phyloP scores from a whole-genome alignment of 2,329 filamentous ascomycete genomes.

The Fusarium graminum region DNA sequence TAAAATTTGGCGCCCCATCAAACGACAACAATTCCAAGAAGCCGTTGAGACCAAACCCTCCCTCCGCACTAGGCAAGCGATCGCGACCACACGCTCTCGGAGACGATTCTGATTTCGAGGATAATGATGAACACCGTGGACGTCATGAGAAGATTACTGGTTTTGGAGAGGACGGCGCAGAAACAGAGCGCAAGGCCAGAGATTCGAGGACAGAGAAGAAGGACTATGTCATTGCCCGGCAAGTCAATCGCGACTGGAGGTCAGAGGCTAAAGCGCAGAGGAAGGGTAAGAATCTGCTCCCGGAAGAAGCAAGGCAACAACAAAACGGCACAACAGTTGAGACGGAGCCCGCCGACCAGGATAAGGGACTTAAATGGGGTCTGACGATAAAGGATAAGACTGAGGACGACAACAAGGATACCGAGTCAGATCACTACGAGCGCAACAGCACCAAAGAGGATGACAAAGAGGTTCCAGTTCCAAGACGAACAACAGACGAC shows the following conservation, averaged over 20 bases:
- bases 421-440: conserved; percentile 16
- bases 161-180: conserved; percentile 61
- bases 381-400: conserved; percentile 62
- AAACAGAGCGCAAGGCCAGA: conserved; percentile 56
- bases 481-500: conserved; percentile 56
- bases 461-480: conserved; percentile 10
- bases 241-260: conserved; percentile 74
- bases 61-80: conserved; percentile 64
- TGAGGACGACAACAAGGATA: conserved; percentile 65
- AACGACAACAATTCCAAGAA: conserved; percentile 50
- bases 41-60: conserved; percentile 52
- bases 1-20: conserved; percentile 59
- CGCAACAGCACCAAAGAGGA: conserved; percentile 22
- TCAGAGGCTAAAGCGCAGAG: conserved; percentile 63
- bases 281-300: conserved; percentile 68
- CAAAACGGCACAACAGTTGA: conserved; percentile 53
- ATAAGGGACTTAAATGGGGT: conserved; percentile 69
- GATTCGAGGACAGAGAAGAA: conserved; percentile 48
- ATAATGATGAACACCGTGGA: conserved; percentile 50
- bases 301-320: conserved; percentile 65
- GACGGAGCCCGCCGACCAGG: conserved; percentile 59
- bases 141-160: conserved; percentile 64
- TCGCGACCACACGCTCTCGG: conserved; percentile 59
- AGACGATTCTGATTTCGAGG: conserved; percentile 60
- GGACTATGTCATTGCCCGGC: conserved; percentile 68